Conservation (phyloP, 257 asterid genomes). For the Paulownia fortunei region DNA sequence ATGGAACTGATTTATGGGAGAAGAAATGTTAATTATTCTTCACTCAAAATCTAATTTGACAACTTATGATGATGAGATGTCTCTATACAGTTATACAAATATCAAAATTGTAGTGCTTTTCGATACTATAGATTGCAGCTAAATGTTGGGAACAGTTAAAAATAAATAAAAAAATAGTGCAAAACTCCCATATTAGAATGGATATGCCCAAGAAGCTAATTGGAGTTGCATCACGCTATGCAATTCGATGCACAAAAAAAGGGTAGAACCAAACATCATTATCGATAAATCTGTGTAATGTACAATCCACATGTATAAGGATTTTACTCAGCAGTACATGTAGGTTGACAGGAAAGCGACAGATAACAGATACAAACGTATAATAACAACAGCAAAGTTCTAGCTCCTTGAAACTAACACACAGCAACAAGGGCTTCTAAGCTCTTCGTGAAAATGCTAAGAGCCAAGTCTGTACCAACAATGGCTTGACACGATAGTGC, state of each 20-base stretch:
- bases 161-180: neutral
- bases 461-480: neutral
- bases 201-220: neutral
- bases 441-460: neutral
- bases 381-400: neutral
- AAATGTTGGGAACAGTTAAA: neutral
- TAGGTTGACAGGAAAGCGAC: neutral
- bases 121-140: too few relatives aligned
- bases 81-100: neutral
- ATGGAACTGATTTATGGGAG: neutral
- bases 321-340: neutral
- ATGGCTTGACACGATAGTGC: neutral
- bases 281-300: neutral
- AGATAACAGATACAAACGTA: neutral
- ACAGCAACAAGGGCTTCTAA: slow-evolving; percentile 1
- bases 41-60: neutral
- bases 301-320: neutral
- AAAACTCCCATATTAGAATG: neutral
- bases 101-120: neutral
- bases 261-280: neutral
- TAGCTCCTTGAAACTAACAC: neutral
- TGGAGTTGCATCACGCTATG: neutral
- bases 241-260: neutral
- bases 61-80: neutral
- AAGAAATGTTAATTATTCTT: neutral